Evolutionary conservation across 2,329 filamentous ascomycete species (phyloP), one percentile per base, ranked within the genome.

Genomic region (Seiridium cupressi): DNA sequence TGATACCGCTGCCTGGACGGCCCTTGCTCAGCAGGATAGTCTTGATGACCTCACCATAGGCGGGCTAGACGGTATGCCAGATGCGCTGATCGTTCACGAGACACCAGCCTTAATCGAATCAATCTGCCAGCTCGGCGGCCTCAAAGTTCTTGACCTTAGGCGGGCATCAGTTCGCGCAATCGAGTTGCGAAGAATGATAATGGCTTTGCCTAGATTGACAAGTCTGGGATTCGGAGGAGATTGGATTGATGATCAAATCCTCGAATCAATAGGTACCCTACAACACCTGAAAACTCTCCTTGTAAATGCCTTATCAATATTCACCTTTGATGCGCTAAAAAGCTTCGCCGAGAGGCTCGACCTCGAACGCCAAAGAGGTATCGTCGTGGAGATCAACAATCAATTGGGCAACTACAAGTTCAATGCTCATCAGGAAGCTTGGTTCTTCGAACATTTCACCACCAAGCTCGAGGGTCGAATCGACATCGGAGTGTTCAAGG

Each of bases 151-250:
- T 3, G 78, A 83, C 44, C 70, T 88, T 1, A 76, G 79, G 38
- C 76, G 81, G 36, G 77, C 84, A 4, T 80, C 77, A 2, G 79
- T 89, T 61, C 76, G 72, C 0, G 73, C 80, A 6, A 70, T 75
- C 7, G 81, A 88, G 44, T 74, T 89, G 40, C 69, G 74, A 9
- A 66, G 66, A 3, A 75, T 90, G 13, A 76, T 81, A 32, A 61
- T 69, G 1, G 69, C 75, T 8, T 72, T 87, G 8, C 72, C 72
- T 0, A 68, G 76, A 13, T 76, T 90, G 0, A 83, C 87, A 63
- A 79, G 84, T 10, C 71, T 90, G 11, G 80, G 77, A 49, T 80
- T 89, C 54, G 81, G 79, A 48, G 86, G 86, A 48, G 81, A 82
- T 13, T 71, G 83, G 31, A 77, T 81, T 4, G 81, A 86, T 61